A percentile compares a stretch with the other conserved stretches of the same genome.
Conservation (phyloP, 2,329 filamentous ascomycete genomes). For the Metarhizium robertsii region DNA sequence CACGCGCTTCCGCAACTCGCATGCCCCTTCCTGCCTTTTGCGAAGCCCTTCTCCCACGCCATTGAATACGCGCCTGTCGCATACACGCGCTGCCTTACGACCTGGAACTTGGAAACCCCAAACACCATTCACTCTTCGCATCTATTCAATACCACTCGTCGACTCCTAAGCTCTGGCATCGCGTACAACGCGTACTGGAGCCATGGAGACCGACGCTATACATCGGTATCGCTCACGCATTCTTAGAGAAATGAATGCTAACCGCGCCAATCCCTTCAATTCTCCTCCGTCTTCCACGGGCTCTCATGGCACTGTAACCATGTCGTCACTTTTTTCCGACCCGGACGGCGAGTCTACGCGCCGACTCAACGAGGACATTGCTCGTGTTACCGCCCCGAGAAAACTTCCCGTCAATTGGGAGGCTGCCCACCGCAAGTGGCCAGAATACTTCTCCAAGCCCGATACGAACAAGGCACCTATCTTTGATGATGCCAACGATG, state of each 20-base stretch:
- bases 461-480: conserved; percentile 19
- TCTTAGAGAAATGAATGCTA: conserved; percentile 42
- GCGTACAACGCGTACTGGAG: conserved; percentile 16
- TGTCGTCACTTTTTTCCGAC: conserved; percentile 42
- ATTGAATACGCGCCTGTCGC: not conserved
- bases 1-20: not conserved
- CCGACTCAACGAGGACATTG: conserved; percentile 38
- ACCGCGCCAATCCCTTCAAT: conserved; percentile 47
- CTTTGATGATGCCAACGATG: conserved; percentile 22
- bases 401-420: conserved; percentile 35
- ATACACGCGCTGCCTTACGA: not conserved
- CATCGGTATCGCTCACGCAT: conserved; percentile 37
- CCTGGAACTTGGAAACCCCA: not conserved
- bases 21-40: conserved; percentile 6
- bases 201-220: conserved; percentile 32
- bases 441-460: conserved; percentile 38
- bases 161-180: conserved; percentile 12
- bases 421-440: conserved; percentile 40
- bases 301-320: conserved; percentile 46
- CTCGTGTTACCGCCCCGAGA: conserved; percentile 29
- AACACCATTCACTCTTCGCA: not conserved
- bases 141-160: conserved; percentile 11
- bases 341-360: conserved; percentile 46
- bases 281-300: conserved; percentile 50
- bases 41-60: not conserved